phyloP scores from a whole-genome alignment of 345 rosid genomes.

The Dipteronia sinensis region DNA sequence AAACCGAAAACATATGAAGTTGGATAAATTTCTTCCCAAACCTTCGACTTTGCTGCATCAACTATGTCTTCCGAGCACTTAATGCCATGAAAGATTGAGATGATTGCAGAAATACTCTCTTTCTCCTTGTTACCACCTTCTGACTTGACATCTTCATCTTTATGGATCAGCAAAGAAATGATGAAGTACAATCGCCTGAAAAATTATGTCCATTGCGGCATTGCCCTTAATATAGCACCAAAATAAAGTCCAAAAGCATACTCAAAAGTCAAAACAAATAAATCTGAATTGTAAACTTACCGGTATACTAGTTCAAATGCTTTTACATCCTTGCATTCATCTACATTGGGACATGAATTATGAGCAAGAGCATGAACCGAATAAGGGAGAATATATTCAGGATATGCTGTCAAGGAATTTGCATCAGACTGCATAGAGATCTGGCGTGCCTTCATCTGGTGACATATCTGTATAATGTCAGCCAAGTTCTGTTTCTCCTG shows the following conservation, averaged over 20 bases:
- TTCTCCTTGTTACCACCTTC: constrained; percentile 64
- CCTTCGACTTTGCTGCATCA: constrained; percentile 82
- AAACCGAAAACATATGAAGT: constrained; percentile 7
- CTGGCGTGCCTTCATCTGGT: constrained; percentile 76
- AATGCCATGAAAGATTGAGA: constrained; percentile 58
- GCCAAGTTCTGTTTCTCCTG: constrained; percentile 89
- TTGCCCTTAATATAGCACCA: background rate
- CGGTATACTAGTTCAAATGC: constrained; percentile 76
- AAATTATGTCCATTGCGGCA: constrained; percentile 21
- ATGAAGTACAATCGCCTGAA: constrained; percentile 75
- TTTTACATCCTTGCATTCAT: constrained; percentile 83
- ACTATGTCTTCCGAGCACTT: constrained; percentile 73
- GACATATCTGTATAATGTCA: constrained; percentile 83
- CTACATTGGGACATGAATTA: constrained; percentile 74
- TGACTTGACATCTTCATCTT: constrained; percentile 80
- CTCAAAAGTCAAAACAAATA: constrained; percentile 11
- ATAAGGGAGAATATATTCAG: constrained; percentile 71
- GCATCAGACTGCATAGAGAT: constrained; percentile 65
- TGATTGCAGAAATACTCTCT: constrained; percentile 53
- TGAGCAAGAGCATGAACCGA: constrained; percentile 87
- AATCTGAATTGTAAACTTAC: constrained; percentile 36
- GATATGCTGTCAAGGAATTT: constrained; percentile 49
- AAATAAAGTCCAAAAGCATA: constrained; percentile 2
- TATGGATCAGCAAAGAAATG: constrained; percentile 65
- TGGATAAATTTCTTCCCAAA: constrained; percentile 28